phyloP scores from a whole-genome alignment of 2,329 filamentous ascomycete species.

The Alternaria ethzedia region DNA sequence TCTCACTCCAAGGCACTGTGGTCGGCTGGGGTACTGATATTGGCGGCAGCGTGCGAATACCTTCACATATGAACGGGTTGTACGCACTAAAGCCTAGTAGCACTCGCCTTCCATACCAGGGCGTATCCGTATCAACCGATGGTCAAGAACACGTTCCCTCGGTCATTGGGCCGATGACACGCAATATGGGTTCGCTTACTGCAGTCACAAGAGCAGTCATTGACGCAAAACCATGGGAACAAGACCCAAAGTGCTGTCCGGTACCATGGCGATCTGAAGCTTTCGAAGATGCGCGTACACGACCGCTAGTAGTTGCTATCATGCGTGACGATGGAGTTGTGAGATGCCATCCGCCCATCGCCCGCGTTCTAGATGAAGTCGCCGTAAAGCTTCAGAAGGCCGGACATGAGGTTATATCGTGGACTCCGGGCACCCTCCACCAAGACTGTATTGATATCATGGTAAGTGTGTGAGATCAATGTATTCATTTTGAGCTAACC shows the following conservation, averaged over 20 bases:
- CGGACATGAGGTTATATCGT: slow-evolving; percentile 63
- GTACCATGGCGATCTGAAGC: slow-evolving; percentile 60
- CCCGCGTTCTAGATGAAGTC: slow-evolving; percentile 53
- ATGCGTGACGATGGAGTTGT: slow-evolving; percentile 62
- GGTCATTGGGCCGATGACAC: slow-evolving; percentile 65
- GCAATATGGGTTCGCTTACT: slow-evolving; percentile 59
- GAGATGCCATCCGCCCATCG: slow-evolving; percentile 61
- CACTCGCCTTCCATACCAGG: slow-evolving; percentile 63
- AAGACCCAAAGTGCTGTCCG: slow-evolving; percentile 61
- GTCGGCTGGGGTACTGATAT: slow-evolving; percentile 66
- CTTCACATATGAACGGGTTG: slow-evolving; percentile 65
- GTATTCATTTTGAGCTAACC: too few relatives aligned
- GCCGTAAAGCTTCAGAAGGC: slow-evolving; percentile 49
- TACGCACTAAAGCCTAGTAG: slow-evolving; percentile 64
- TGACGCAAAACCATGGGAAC: slow-evolving; percentile 58
- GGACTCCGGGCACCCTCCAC: slow-evolving; percentile 59
- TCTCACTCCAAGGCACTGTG: slow-evolving; percentile 60
- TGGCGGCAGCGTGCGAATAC: slow-evolving; percentile 65
- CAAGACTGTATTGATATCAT: slow-evolving; percentile 63
- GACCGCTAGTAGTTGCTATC: slow-evolving; percentile 59
- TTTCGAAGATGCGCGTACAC: slow-evolving; percentile 51
- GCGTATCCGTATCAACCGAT: slow-evolving; percentile 66
- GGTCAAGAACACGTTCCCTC: slow-evolving; percentile 71
- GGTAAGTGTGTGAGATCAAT: too few relatives aligned
- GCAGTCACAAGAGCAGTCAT: slow-evolving; percentile 58